Percentiles rank a stretch among this genome's conserved stretches.
phyloP scores from a whole-genome alignment of 176 grass and related monocot genomes.

The Carex scoparia region DNA sequence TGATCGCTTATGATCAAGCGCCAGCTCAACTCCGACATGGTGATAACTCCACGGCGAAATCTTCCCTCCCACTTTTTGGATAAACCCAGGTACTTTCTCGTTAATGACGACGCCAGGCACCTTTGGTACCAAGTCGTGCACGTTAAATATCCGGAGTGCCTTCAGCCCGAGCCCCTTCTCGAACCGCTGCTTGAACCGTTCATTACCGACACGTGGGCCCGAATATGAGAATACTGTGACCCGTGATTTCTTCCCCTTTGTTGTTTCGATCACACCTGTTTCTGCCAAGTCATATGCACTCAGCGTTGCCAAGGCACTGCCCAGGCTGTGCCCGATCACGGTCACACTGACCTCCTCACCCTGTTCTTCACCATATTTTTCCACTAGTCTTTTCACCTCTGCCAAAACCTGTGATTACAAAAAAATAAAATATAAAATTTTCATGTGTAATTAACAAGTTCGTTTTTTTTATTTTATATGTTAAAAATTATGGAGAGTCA shows the following conservation, averaged over 20 bases:
- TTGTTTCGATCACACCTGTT: conserved; percentile 22
- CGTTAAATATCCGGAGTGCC: conserved; percentile 72
- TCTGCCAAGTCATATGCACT: conserved; percentile 87
- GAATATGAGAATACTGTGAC: conserved; percentile 71
- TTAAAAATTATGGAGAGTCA: neutral
- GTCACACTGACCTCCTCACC: conserved; percentile 77
- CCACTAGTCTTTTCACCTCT: conserved; percentile 59
- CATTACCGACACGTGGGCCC: conserved; percentile 73
- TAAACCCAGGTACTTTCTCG: conserved; percentile 45
- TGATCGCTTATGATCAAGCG: conserved; percentile 62
- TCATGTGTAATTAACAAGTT: neutral
- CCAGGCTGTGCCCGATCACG: conserved; percentile 77
- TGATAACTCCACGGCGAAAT: conserved; percentile 62
- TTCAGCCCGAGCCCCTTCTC: conserved; percentile 58
- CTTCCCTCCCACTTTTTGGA: conserved; percentile 38
- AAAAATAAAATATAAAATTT: neutral
- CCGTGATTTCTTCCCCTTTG: conserved; percentile 21
- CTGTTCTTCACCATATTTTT: conserved; percentile 7
- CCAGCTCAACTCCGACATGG: conserved; percentile 71
- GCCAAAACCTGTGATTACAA: conserved; percentile 18
- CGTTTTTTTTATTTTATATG: neutral
- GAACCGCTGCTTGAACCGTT: conserved; percentile 54
- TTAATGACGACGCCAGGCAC: conserved; percentile 74
- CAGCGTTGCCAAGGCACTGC: conserved; percentile 66
- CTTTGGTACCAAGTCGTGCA: conserved; percentile 74